phyloP scores from a whole-genome alignment of 228 moss, liverwort and hornwort species.

The Sphagnum magellanicum region DNA sequence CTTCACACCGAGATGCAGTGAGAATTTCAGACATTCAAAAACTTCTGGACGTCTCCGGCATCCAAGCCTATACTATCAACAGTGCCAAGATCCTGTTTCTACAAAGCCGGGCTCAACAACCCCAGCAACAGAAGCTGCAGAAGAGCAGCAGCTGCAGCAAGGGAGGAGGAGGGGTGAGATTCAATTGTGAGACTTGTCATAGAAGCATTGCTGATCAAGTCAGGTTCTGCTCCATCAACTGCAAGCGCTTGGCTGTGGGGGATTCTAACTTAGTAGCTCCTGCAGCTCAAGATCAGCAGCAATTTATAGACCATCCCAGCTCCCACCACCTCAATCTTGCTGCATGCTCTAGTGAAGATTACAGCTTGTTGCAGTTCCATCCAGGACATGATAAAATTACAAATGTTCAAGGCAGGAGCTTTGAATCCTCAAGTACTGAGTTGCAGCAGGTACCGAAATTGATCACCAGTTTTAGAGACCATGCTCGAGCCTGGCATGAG shows the following conservation, averaged over 20 bases:
- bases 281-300: conserved; percentile 1
- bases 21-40: conserved; percentile 48
- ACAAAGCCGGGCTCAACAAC: conserved; percentile 41
- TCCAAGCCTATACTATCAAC: conserved; percentile 65
- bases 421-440: neutral
- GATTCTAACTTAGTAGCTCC: no score
- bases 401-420: no score
- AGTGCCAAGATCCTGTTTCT: conserved; percentile 72
- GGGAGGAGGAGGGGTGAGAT: conserved; percentile 36
- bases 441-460: no score
- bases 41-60: conserved; percentile 38
- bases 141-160: neutral
- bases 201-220: conserved; percentile 55
- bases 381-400: no score
- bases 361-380: conserved; percentile 9
- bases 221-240: conserved; percentile 59
- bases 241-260: conserved; percentile 18
- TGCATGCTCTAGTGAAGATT: conserved; percentile 20
- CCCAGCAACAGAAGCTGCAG: conserved; percentile 11
- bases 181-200: conserved; percentile 51
- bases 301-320: conserved; percentile 23
- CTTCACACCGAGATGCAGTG: conserved; percentile 61
- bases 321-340: conserved; percentile 30
- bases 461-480: no score
- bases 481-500: no score